Base-by-base conservation (phyloP, 768 basidiomycete genomes). In the Royoungia palumana region DNA sequence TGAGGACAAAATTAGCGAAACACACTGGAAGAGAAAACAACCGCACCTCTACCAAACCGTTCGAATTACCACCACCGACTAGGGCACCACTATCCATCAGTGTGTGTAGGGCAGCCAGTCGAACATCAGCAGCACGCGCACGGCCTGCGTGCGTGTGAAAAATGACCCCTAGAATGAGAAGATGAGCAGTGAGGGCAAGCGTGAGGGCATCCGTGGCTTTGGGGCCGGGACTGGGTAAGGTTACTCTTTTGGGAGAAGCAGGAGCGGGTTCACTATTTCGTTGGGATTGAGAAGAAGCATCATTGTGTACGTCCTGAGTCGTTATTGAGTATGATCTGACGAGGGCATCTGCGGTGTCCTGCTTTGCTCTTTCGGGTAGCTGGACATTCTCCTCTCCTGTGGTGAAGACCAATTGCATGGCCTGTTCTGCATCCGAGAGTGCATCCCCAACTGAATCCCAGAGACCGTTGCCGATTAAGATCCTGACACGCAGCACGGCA, bases 71-170 rank as follows among this genome's bases (percentile, higher is more conserved):
- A 40, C 64, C 63, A 40, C 65, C 59, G 49, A 74, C 80, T 41
- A 56, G 54, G 14, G 72, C 75, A 2, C 78, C 81, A 2, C 75
- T 70, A 58, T 90, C 89, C 43, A 90, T 73, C 22, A 87, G 64
- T n/a, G 75, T 72, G 61, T 91, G 88, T 1, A 91, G 63, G 38
- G 72, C 72, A 32, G 75, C 70, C 28, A 89, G 66, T 17, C 87
- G 70, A 8, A 69, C 62, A n/a, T 77, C 71, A 1, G 79, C 74
- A 13, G 72, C 68, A 16, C 70, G 60, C 6, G 77, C 70, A 44
- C 72, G 69, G 7, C 85, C 85, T 0, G 67, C 66, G 54, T 87
- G 82, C 0, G 85, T 85, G 56, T 80, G 73, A 58, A 77, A 86
- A 19, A 83, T 63, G 9, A 86, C 72, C 4, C 79, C 75, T 19